These are phyloP conservation scores for Linnemannia elongata DNA, from an alignment of 192 early-diverging fungal genomes.

Conservation along the genomic window DNA sequence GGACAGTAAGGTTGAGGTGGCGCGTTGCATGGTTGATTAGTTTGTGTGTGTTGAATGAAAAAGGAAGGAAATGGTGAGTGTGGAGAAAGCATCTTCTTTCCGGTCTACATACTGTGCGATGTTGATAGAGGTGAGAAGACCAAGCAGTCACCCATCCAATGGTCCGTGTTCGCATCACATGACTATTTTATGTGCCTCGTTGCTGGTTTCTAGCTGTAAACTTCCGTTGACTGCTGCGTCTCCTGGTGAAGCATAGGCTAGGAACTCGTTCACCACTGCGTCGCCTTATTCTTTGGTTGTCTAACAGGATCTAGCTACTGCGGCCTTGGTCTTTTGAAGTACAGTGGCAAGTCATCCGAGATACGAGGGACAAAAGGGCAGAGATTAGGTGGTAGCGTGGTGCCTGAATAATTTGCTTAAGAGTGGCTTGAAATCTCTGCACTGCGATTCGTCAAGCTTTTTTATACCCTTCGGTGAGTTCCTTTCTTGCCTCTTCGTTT, in stretches of 20 bases:
- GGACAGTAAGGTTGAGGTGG: slow-evolving; percentile 8
- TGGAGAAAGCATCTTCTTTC: slow-evolving; percentile 1
- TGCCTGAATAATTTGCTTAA: neutral
- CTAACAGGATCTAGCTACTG: too few relatives aligned
- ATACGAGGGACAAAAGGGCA: too few relatives aligned
- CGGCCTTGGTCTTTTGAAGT: too few relatives aligned
- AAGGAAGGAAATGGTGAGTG: neutral
- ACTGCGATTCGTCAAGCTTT: neutral
- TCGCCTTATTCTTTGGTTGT: too few relatives aligned
- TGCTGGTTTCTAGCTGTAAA: neutral
- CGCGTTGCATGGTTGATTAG: slow-evolving; percentile 35
- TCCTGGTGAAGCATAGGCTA: neutral
- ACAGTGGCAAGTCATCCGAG: too few relatives aligned
- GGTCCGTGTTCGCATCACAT: slow-evolving; percentile 3
- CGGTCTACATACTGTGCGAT: neutral
- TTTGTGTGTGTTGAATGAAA: neutral
- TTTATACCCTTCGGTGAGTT: neutral
- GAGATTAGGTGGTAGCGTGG: neutral
- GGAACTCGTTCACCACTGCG: too few relatives aligned
- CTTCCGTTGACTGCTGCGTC: neutral
- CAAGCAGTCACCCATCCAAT: neutral
- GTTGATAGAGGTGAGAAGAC: neutral
- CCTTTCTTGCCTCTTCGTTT: neutral
- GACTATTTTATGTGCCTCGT: neutral
- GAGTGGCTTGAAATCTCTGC: neutral